phyloP scores from a whole-genome alignment of 176 grass and related monocot species.

The Bolboschoenus planiculmis region DNA sequence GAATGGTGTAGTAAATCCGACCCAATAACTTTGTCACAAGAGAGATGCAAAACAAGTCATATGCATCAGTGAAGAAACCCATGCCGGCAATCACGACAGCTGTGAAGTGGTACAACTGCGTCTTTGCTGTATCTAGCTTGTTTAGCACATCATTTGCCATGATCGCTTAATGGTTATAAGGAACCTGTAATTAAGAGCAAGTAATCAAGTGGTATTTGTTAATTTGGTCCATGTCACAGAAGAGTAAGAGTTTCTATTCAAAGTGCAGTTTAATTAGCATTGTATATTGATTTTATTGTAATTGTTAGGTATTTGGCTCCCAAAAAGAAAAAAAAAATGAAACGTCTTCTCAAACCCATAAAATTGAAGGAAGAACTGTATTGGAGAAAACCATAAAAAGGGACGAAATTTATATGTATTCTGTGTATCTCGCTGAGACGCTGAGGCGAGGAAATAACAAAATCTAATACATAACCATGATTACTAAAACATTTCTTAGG shows the following conservation, averaged over 20 bases:
- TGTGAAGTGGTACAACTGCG: slow-evolving; percentile 80
- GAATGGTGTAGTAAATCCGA: slow-evolving; percentile 54
- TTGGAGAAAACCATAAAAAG: neutral
- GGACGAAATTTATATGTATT: neutral
- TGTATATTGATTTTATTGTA: neutral
- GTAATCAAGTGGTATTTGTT: neutral
- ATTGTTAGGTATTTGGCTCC: neutral
- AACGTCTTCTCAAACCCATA: neutral
- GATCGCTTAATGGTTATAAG: neutral
- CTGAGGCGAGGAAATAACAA: neutral
- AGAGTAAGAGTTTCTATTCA: neutral
- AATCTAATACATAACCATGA: neutral
- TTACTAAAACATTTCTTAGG: neutral
- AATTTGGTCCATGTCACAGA: neutral
- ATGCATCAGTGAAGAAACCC: slow-evolving; percentile 43
- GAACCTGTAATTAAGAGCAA: neutral
- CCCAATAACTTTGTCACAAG: slow-evolving; percentile 74
- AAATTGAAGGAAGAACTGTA: neutral
- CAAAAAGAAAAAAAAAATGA: neutral
- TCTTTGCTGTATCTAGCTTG: slow-evolving; percentile 53
- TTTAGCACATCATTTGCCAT: slow-evolving; percentile 35
- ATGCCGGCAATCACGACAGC: slow-evolving; percentile 50
- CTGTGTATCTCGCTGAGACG: too few species aligned
- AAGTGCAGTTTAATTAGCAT: neutral
- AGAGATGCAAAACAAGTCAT: slow-evolving; percentile 45